Conservation (phyloP, 2,329 filamentous ascomycete species). For the Talaromyces rugulosus region DNA sequence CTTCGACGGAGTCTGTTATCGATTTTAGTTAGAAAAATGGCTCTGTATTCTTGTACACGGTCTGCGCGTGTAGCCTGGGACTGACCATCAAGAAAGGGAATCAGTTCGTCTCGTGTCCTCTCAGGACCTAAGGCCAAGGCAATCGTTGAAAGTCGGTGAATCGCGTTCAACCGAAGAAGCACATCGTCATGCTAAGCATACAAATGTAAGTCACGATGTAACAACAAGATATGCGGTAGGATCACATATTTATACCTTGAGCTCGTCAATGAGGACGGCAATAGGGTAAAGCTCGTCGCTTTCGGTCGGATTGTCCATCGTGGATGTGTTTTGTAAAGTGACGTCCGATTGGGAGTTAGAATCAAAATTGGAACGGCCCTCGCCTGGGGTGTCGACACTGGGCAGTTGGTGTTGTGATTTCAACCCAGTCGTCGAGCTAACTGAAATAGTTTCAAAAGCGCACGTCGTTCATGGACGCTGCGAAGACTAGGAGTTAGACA, state of each 20-base stretch:
- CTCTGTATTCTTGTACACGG: background rate
- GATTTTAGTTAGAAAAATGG: conserved; percentile 9
- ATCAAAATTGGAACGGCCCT: conserved; percentile 25
- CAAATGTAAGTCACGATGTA: conserved; percentile 17
- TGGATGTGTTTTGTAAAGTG: conserved; percentile 38
- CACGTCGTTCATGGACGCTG: conserved; percentile 17
- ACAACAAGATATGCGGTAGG: conserved; percentile 2
- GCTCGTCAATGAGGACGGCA: conserved; percentile 98
- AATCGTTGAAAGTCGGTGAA: conserved; percentile 96
- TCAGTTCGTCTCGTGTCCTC: conserved; percentile 95
- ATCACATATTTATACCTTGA: conserved; percentile 67
- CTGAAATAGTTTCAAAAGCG: conserved; percentile 15
- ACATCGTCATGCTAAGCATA: conserved; percentile 89
- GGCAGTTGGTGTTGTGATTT: conserved; percentile 13
- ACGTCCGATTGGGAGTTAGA: conserved; percentile 20
- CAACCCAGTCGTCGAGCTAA: conserved; percentile 25
- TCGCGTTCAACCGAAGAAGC: conserved; percentile 93
- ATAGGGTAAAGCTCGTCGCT: conserved; percentile 99
- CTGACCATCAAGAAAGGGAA: conserved; percentile 97
- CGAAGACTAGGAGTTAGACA: conserved; percentile 14
- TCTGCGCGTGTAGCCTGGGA: conserved; percentile 20
- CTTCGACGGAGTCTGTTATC: conserved; percentile 84
- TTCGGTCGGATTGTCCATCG: conserved; percentile 87
- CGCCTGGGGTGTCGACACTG: conserved; percentile 30
- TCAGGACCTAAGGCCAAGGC: conserved; percentile 92